Evolutionary conservation across 768 basidiomycete genomes (phyloP).

Genomic region (Termitomyces eurrhizus): DNA sequence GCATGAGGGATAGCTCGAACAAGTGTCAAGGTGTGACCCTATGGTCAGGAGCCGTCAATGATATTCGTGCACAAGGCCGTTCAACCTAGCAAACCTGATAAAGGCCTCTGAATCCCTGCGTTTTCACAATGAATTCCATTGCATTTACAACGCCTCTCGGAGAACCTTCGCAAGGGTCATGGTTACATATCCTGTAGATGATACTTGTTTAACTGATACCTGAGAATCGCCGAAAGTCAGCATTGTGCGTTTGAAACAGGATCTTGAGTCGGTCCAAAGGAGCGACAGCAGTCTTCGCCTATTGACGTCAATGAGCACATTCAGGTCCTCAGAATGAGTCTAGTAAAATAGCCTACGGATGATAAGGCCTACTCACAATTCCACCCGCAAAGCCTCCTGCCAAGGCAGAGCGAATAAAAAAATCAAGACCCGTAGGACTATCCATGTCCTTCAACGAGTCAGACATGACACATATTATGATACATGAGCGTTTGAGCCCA

Average conservation of each 20-base stretch:
- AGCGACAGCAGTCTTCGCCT: constrained; percentile 8
- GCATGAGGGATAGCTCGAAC: constrained; percentile 4
- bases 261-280: constrained; percentile 9
- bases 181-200: neutral
- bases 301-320: neutral
- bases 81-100: constrained; percentile 1
- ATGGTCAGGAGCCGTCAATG: neutral
- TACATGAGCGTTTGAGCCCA: neutral
- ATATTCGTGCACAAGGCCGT: neutral
- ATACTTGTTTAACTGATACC: neutral
- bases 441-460: neutral
- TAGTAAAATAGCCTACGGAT: neutral
- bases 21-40: constrained; percentile 2
- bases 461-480: neutral
- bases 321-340: neutral
- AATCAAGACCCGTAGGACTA: neutral
- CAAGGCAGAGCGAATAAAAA: neutral
- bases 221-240: constrained; percentile 6
- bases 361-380: neutral
- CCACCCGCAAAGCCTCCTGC: constrained; percentile 5
- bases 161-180: neutral
- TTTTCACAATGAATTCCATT: constrained; percentile 1
- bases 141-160: constrained; percentile 1
- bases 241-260: constrained; percentile 3
- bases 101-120: constrained; percentile 1